phyloP scores from a whole-genome alignment of 225 moss, liverwort and hornwort genomes.

The Polytrichum formosum region DNA sequence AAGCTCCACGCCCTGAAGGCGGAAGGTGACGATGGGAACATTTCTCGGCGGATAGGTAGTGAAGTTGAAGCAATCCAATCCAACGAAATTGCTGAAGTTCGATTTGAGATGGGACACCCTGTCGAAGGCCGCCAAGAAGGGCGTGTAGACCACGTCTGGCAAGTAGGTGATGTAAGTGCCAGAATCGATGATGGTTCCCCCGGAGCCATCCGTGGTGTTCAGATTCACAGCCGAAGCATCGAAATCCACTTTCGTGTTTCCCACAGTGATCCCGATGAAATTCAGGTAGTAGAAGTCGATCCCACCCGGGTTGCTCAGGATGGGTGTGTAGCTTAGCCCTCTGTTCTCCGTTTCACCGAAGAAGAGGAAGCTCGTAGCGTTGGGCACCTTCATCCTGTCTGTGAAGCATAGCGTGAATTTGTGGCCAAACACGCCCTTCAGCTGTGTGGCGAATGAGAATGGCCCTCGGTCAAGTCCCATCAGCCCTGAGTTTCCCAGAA shows the following conservation, averaged over 20 bases:
- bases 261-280: conserved; percentile 6
- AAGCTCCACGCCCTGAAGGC: conserved; percentile 5
- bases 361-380: conserved; percentile 9
- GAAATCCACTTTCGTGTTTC: neutral
- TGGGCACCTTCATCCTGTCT: neutral
- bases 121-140: neutral
- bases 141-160: conserved; percentile 4
- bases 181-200: conserved; percentile 14
- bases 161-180: conserved; percentile 3
- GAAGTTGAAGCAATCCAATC: conserved; percentile 8
- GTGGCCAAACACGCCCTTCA: neutral
- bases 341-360: conserved; percentile 2
- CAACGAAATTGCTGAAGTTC: neutral
- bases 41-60: neutral
- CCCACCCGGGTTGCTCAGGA: neutral
- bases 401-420: conserved; percentile 4
- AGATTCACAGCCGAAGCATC: conserved; percentile 1
- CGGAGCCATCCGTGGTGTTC: neutral
- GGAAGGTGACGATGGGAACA: conserved; percentile 7
- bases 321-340: neutral
- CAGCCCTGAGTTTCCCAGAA: conserved; percentile 1
- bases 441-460: neutral
- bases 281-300: conserved; percentile 4
- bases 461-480: conserved; percentile 8
- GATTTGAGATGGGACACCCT: neutral